Base-by-base conservation (phyloP, 805 yeast species). In the Barnettozyma salicaria region DNA sequence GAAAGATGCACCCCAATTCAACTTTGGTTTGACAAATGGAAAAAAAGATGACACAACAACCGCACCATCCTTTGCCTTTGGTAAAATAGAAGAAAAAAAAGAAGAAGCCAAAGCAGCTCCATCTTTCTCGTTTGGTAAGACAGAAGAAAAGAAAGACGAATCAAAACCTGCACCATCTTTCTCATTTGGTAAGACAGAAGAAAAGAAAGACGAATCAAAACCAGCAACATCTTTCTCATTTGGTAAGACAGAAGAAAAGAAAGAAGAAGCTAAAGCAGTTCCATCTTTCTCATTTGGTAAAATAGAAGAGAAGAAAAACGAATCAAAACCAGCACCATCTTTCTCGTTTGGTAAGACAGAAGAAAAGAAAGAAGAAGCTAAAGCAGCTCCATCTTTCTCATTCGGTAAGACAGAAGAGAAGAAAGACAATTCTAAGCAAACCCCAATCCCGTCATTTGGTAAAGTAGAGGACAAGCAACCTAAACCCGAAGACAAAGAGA, bases 61-160 rank as follows among this genome's bases (percentile, higher is more conserved):
- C 17, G 4, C 39, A 12, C 7, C 40, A 10, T 40, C 39, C 9
- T 48, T 55, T 31, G 45, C 58, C 5, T 55, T 58, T 37, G 61
- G 61, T 20, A 33, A 33, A 27, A 30, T 31, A 13, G 37, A 17
- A 19, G 32, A 19, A 26, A 30, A 20, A 22, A 27, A 38, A 22
- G 39, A 28, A n/a, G 24, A 36, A 32, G 27, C 28, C 12, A 16
- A 13, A 8, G 27, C 27, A 25, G 14, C 27, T 18, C 28, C 35
- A 36, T 16, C 37, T 4, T 51, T 59, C 36, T 44, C 58, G 4
- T 54, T 61, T 37, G 65, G 64, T 25, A 43, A 37, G 19, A 25
- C 45, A 7, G 35, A 37, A 10, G 53, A 45, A 26, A 41, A 51
- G 35, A 47, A 40, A 5, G 50, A 47, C 4, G 45, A 42, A 7